Percentiles rank a stretch among this genome's conserved stretches.
These are phyloP conservation scores for Fraxinus dipetala DNA, from an alignment of 305 asterid species.

Conservation along the genomic window DNA sequence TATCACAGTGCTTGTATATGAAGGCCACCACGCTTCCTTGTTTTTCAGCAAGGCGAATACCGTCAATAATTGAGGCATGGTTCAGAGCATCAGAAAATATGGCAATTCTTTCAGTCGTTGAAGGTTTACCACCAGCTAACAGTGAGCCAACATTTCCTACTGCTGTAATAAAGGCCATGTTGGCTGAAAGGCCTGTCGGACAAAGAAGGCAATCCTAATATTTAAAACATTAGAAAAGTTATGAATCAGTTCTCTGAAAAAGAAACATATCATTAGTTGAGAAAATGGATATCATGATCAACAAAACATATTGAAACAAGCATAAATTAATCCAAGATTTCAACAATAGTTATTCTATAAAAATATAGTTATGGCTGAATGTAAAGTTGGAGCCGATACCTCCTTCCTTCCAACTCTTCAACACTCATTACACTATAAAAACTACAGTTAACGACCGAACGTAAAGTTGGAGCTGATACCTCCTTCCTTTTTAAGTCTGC, in stretches of 20 bases:
- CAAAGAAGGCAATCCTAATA: conserved; percentile 99
- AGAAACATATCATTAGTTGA: background rate
- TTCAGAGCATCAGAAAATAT: conserved; percentile 90
- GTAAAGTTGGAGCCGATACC: background rate
- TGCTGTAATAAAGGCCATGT: conserved; percentile 91
- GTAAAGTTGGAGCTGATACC: conserved; percentile 40
- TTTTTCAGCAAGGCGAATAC: conserved; percentile 89
- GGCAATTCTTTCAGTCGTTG: conserved; percentile 63
- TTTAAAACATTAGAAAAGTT: conserved; percentile 47
- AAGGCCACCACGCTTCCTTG: conserved; percentile 58
- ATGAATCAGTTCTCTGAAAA: conserved; percentile 36
- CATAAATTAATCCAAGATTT: background rate
- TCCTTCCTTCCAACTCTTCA: background rate
- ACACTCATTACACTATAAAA: background rate
- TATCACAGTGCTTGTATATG: conserved; percentile 84
- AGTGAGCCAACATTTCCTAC: conserved; percentile 66
- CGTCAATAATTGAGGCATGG: conserved; percentile 95
- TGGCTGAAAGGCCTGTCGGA: conserved; percentile 99
- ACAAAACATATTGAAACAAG: background rate
- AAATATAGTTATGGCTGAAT: background rate
- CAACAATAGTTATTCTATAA: background rate
- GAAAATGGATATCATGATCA: conserved; percentile 10
- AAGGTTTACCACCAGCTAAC: conserved; percentile 50
- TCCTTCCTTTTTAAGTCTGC: conserved; percentile 80
- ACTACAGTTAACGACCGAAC: background rate